These are phyloP conservation scores for Aspergillus neotritici DNA, from an alignment of 2,329 filamentous ascomycete genomes.

Conservation along the genomic window DNA sequence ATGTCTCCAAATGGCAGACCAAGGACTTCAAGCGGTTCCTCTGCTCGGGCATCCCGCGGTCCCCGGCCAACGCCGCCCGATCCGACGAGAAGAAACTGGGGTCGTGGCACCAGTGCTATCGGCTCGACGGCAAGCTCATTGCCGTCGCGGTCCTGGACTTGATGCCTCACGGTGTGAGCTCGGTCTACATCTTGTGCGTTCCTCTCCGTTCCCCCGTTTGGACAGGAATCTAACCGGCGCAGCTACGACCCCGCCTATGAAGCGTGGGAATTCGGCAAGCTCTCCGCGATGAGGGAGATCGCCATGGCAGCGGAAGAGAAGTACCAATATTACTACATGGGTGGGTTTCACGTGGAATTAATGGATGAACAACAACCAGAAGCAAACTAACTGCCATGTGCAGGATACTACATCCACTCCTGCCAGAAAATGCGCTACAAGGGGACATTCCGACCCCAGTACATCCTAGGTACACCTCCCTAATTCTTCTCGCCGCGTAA, in stretches of 20 bases:
- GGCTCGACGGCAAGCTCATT: constrained; percentile 45
- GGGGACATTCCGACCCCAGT: constrained; percentile 42
- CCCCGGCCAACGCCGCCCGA: constrained; percentile 26
- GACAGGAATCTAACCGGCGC: constrained; percentile 4
- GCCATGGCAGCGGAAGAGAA: constrained; percentile 49
- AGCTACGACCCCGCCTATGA: constrained; percentile 58
- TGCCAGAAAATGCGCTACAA: constrained; percentile 51
- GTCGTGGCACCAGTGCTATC: constrained; percentile 48
- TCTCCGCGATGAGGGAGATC: constrained; percentile 57
- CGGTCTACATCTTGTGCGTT: constrained; percentile 46
- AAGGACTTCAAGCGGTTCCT: constrained; percentile 45
- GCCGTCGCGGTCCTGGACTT: constrained; percentile 46
- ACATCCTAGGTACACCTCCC: constrained; percentile 41
- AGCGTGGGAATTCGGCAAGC: constrained; percentile 58
- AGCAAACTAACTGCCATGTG: too few relatives aligned
- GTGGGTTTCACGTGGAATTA: constrained; percentile 23
- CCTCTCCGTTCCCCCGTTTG: not conserved
- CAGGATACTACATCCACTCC: constrained; percentile 58
- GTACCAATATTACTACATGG: constrained; percentile 63
- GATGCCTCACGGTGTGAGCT: constrained; percentile 44
- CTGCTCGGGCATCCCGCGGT: constrained; percentile 42
- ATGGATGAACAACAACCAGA: too few relatives aligned
- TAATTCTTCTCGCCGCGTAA: not conserved
- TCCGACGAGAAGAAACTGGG: constrained; percentile 41
- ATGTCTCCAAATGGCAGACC: constrained; percentile 38